Percentiles rank a stretch among this genome's conserved stretches.
phyloP scores from a whole-genome alignment of 2,329 filamentous ascomycete genomes.

The Metarhizium album region DNA sequence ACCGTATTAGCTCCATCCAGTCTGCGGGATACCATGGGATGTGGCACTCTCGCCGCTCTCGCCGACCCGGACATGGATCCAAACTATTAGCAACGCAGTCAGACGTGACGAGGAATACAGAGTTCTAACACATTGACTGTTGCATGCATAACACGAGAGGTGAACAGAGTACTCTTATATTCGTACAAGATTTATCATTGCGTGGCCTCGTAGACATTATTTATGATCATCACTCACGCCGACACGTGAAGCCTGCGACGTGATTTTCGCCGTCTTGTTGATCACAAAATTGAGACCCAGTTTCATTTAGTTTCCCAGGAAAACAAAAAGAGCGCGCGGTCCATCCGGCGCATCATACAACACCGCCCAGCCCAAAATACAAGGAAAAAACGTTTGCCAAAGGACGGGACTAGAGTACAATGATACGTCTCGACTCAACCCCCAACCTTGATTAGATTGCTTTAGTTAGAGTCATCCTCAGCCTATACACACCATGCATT shows the following conservation, averaged over 20 bases:
- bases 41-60: no score
- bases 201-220: slow-evolving; percentile 14
- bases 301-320: slow-evolving; percentile 22
- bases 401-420: slow-evolving; percentile 9
- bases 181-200: slow-evolving; percentile 20
- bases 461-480: slow-evolving; percentile 41
- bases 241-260: slow-evolving; percentile 6
- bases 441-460: slow-evolving; percentile 1
- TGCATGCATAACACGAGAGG: not conserved
- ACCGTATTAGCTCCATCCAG: no score
- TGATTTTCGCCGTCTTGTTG: slow-evolving; percentile 15
- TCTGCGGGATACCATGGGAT: no score
- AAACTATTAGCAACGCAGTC: no score
- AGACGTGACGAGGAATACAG: no score
- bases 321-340: slow-evolving; percentile 26
- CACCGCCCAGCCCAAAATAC: slow-evolving; percentile 29
- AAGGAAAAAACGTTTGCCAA: slow-evolving; percentile 18
- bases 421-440: slow-evolving; percentile 2
- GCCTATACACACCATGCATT: slow-evolving; percentile 28
- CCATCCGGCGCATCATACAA: slow-evolving; percentile 30
- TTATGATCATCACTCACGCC: slow-evolving; percentile 14
- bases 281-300: slow-evolving; percentile 24
- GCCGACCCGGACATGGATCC: no score
- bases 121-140: not conserved
- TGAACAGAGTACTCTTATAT: not conserved